Percentiles rank a stretch among this genome's conserved stretches.
phyloP scores from a whole-genome alignment of 2,329 filamentous ascomycete species.

The Apiospora arundinis region DNA sequence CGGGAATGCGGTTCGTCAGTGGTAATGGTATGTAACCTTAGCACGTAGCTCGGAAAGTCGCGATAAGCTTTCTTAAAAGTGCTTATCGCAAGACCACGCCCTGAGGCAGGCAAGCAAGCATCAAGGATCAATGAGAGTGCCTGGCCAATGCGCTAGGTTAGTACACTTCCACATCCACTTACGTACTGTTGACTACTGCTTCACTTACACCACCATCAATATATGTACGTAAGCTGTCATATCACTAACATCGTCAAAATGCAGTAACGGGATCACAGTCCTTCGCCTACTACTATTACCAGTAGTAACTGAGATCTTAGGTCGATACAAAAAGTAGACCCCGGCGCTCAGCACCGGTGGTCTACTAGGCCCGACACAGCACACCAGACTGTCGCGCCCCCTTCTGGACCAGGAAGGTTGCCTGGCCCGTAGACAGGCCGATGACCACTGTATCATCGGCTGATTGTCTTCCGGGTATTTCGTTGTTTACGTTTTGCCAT shows the following conservation, averaged over 20 bases:
- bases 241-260: no score
- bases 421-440: not conserved
- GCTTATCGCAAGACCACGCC: slow-evolving; percentile 1
- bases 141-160: not conserved
- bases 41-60: slow-evolving; percentile 5
- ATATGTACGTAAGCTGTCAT: no score
- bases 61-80: slow-evolving; percentile 18
- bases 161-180: no score
- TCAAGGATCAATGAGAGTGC: not conserved
- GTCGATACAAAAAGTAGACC: no score
- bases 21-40: not conserved
- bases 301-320: no score
- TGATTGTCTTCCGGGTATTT: slow-evolving; percentile 15
- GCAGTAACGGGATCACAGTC: no score
- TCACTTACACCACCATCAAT: not conserved
- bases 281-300: no score
- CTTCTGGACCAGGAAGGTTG: not conserved
- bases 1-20: not conserved
- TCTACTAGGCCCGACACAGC: slow-evolving; percentile 18
- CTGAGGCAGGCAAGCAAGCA: not conserved
- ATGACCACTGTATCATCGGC: slow-evolving; percentile 15
- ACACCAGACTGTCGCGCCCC: slow-evolving; percentile 15
- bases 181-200: no score
- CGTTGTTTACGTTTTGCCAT: slow-evolving; percentile 14
- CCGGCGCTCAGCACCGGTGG: not conserved